phyloP scores from a whole-genome alignment of 352 stramenopile species.

The Phytophthora ramorum region DNA sequence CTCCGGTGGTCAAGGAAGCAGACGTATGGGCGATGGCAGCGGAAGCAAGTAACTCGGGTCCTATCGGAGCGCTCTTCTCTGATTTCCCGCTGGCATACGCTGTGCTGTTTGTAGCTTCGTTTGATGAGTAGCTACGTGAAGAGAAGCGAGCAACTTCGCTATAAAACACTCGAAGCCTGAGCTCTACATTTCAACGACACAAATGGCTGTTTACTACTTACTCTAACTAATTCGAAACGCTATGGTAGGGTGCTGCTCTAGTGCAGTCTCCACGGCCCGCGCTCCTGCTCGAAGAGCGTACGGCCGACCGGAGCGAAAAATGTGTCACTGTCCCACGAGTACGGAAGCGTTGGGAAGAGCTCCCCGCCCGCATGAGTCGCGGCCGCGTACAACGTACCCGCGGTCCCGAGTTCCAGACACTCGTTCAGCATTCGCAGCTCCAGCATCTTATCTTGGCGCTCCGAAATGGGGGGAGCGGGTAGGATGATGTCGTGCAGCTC shows the following conservation, averaged over 20 bases:
- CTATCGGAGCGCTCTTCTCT: no score
- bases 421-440: conserved; percentile 47
- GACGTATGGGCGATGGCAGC: no score
- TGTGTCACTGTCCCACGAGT: conserved; percentile 36
- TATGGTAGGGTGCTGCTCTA: conserved; percentile 22
- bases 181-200: not conserved
- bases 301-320: conserved; percentile 33
- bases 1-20: no score
- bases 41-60: no score
- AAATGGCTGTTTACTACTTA: not conserved
- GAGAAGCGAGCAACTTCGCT: no score
- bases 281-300: conserved; percentile 31
- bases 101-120: no score
- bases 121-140: no score
- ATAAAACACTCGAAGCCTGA: not conserved
- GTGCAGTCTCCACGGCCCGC: conserved; percentile 29
- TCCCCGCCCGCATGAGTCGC: conserved; percentile 24
- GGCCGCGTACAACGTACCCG: conserved; percentile 13
- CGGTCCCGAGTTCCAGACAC: conserved; percentile 36
- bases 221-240: not conserved
- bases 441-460: conserved; percentile 34
- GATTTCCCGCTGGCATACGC: no score
- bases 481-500: conserved; percentile 46
- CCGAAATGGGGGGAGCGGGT: conserved; percentile 16
- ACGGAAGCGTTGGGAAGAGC: conserved; percentile 28